Conservation (phyloP, 192 early-diverging fungal species). For the Gorgonomyces haynaldii region DNA sequence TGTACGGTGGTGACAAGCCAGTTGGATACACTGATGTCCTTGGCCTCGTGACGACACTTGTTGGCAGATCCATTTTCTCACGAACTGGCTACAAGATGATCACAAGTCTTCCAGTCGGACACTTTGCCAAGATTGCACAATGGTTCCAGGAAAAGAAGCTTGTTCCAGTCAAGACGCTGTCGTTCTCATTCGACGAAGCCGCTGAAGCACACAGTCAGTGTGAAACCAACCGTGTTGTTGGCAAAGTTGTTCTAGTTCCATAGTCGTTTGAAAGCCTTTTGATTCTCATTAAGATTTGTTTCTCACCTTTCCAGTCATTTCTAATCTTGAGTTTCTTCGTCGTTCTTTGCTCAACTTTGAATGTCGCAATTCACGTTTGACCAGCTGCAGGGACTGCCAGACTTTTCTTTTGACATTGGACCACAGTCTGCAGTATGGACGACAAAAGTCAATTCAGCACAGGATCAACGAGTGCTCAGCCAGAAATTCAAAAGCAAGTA, state of each 20-base stretch:
- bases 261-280: too few species aligned
- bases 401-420: too few species aligned
- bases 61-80: not conserved
- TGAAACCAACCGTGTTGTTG: slow-evolving; percentile 10
- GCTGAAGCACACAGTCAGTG: slow-evolving; percentile 11
- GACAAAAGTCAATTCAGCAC: too few species aligned
- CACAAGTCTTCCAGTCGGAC: not conserved
- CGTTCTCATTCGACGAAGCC: slow-evolving; percentile 7
- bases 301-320: too few species aligned
- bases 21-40: not conserved
- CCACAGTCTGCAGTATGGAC: too few species aligned
- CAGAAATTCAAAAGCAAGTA: too few species aligned
- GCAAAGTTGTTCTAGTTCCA: slow-evolving; percentile 13
- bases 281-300: too few species aligned
- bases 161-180: not conserved
- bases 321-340: too few species aligned
- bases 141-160: slow-evolving; percentile 11
- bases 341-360: too few species aligned
- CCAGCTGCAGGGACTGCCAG: too few species aligned
- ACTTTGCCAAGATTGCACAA: slow-evolving; percentile 7
- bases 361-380: too few species aligned
- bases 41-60: not conserved
- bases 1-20: not conserved
- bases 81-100: slow-evolving; percentile 6
- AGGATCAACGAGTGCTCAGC: too few species aligned